A percentile compares a stretch with the other conserved stretches of the same genome.
Conservation (phyloP, 345 rosid species). For the Cardamine resedifolia region DNA sequence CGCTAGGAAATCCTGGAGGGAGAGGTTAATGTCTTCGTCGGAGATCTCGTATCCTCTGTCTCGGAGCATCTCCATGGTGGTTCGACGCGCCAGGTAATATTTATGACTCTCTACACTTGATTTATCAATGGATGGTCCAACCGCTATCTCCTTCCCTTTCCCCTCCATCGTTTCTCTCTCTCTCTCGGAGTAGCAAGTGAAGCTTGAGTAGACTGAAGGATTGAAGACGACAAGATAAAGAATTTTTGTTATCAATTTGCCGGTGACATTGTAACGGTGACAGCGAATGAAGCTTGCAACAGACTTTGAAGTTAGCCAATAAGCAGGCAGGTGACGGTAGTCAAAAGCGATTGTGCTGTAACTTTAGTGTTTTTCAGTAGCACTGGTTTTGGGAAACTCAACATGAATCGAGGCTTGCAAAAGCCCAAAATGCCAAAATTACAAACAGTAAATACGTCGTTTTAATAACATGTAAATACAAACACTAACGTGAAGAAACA, state of each 20-base stretch:
- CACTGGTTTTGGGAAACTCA: slow-evolving; percentile 4
- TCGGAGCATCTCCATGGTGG: slow-evolving; percentile 74
- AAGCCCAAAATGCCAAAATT: not conserved
- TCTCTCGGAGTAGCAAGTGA: not conserved
- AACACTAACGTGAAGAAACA: slow-evolving; percentile 10
- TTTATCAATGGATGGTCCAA: slow-evolving; percentile 40
- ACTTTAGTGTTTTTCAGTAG: slow-evolving; percentile 14
- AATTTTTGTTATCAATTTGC: not conserved
- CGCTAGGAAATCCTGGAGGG: slow-evolving; percentile 57
- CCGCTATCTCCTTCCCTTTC: slow-evolving; percentile 32
- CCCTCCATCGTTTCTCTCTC: slow-evolving; percentile 35
- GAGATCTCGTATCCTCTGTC: slow-evolving; percentile 77
- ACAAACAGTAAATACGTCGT: not conserved
- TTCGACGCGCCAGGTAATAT: slow-evolving; percentile 65
- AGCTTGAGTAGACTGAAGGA: not conserved
- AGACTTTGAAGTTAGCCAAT: slow-evolving; percentile 16
- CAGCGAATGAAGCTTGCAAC: not conserved
- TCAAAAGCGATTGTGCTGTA: not conserved
- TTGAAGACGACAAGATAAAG: not conserved
- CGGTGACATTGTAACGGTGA: slow-evolving; percentile 3
- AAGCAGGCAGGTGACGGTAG: slow-evolving; percentile 5
- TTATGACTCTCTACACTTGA: slow-evolving; percentile 65
- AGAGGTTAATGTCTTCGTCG: slow-evolving; percentile 50
- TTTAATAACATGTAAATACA: not conserved
- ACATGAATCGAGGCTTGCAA: not conserved